These are phyloP conservation scores for Pichia sp. DNA, from an alignment of 1,139 yeast genomes.

Conservation along the genomic window DNA sequence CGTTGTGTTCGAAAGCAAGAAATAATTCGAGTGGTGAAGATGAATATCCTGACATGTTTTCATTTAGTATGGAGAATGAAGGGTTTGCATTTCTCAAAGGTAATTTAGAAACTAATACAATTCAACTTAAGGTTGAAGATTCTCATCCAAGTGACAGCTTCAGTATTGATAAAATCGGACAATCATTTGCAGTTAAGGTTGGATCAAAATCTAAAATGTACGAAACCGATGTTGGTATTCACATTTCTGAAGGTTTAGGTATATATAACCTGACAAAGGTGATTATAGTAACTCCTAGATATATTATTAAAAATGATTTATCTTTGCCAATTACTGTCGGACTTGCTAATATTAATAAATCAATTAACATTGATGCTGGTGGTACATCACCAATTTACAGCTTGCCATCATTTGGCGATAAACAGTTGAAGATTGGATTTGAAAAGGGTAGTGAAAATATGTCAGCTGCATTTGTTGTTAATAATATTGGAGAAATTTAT, in stretches of 20 bases:
- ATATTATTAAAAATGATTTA: conserved; percentile 60
- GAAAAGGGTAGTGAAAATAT: conserved; percentile 56
- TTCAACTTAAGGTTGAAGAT: conserved; percentile 60
- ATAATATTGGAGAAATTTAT: conserved; percentile 76
- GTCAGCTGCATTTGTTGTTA: conserved; percentile 84
- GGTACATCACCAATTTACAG: conserved; percentile 60
- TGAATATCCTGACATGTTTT: conserved; percentile 70
- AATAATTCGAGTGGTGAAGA: conserved; percentile 28
- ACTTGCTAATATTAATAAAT: conserved; percentile 61
- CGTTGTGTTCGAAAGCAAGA: conserved; percentile 32
- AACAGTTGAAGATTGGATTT: conserved; percentile 55
- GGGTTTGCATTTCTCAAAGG: conserved; percentile 22
- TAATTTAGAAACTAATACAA: conserved; percentile 51
- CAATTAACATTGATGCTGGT: conserved; percentile 40
- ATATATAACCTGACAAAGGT: conserved; percentile 71
- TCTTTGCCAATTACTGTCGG: conserved; percentile 50
- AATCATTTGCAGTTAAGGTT: conserved; percentile 58
- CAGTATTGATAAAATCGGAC: conserved; percentile 89
- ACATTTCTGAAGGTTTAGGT: conserved; percentile 82
- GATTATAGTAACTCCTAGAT: conserved; percentile 77
- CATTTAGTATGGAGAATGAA: conserved; percentile 51
- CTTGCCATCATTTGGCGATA: conserved; percentile 41
- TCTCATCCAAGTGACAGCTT: conserved; percentile 72
- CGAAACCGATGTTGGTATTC: conserved; percentile 72
- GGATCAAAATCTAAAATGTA: conserved; percentile 51